Evolutionary conservation across 1,139 yeast species (phyloP).

Genomic region (Magnusiomyces paraingens): DNA sequence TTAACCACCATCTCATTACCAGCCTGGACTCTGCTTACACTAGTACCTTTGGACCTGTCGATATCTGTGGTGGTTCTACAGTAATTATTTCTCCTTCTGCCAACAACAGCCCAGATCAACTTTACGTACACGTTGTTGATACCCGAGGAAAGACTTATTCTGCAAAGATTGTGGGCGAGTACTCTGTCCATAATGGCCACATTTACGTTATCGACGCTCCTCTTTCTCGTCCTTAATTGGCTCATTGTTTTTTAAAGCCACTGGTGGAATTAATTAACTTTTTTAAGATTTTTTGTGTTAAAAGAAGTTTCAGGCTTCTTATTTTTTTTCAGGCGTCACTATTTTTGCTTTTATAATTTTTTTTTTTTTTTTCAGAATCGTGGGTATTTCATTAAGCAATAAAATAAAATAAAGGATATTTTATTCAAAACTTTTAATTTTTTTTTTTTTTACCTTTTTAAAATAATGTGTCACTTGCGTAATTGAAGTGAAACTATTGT

Average conservation of each 20-base stretch:
- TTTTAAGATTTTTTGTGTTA: neutral
- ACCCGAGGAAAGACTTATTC: slow-evolving; percentile 13
- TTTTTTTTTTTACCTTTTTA: neutral
- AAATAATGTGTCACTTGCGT: too few species aligned
- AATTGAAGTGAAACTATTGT: too few species aligned
- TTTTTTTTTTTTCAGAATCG: neutral
- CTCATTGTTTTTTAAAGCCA: neutral
- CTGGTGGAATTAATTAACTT: neutral
- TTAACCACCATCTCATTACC: slow-evolving; percentile 28
- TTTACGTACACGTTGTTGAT: slow-evolving; percentile 11
- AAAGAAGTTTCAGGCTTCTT: neutral
- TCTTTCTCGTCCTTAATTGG: slow-evolving; percentile 16
- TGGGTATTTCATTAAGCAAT: too few species aligned
- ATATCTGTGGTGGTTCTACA: slow-evolving; percentile 19
- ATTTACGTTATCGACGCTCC: slow-evolving; percentile 22
- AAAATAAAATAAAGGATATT: too few species aligned
- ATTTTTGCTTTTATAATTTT: neutral
- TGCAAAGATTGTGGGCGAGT: slow-evolving; percentile 21
- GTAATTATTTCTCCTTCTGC: slow-evolving; percentile 15
- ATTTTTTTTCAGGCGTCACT: neutral
- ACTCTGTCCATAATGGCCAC: slow-evolving; percentile 26
- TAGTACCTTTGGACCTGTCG: slow-evolving; percentile 7
- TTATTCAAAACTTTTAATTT: neutral
- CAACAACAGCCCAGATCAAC: slow-evolving; percentile 14
- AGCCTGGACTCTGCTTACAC: slow-evolving; percentile 17